phyloP scores from a whole-genome alignment of 257 asterid species.

The Jaltomata sinuosa region DNA sequence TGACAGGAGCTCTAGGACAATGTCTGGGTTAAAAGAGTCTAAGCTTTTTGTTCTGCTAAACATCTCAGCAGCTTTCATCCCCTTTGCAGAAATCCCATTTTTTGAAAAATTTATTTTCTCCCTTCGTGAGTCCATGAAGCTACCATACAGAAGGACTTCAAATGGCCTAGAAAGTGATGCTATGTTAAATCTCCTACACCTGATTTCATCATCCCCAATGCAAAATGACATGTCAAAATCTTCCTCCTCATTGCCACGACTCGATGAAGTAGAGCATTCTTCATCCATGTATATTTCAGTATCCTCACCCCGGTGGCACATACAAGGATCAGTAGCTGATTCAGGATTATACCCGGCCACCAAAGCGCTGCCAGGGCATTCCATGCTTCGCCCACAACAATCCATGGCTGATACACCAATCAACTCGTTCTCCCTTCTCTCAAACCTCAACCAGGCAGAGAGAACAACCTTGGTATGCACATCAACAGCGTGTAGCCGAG shows the following conservation, averaged over 20 bases:
- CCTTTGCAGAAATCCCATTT: conserved; percentile 56
- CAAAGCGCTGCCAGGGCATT: conserved; percentile 63
- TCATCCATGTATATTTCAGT: conserved; percentile 16
- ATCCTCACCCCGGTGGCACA: conserved; percentile 24
- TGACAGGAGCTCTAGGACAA: conserved; percentile 59
- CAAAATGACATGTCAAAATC: conserved; percentile 64
- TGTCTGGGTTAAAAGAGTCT: conserved; percentile 48
- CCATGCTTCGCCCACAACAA: conserved; percentile 73
- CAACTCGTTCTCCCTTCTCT: conserved; percentile 86
- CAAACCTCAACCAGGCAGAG: conserved; percentile 90
- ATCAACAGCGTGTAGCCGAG: conserved; percentile 77
- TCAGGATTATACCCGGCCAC: conserved; percentile 80
- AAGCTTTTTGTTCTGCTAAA: conserved; percentile 61
- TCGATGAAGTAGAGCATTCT: conserved; percentile 62
- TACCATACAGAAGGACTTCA: conserved; percentile 67
- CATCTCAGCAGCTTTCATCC: conserved; percentile 68
- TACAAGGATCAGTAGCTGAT: conserved; percentile 57
- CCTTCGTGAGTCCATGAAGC: conserved; percentile 65
- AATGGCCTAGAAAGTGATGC: conserved; percentile 85
- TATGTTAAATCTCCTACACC: conserved; percentile 64
- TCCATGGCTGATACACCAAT: conserved; percentile 79
- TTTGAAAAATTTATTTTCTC: conserved; percentile 66
- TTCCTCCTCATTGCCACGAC: conserved; percentile 30
- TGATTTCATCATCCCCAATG: conserved; percentile 78
- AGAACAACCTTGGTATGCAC: conserved; percentile 87